Conservation (phyloP, 768 basidiomycete genomes). For the Baorangia bicolor region DNA sequence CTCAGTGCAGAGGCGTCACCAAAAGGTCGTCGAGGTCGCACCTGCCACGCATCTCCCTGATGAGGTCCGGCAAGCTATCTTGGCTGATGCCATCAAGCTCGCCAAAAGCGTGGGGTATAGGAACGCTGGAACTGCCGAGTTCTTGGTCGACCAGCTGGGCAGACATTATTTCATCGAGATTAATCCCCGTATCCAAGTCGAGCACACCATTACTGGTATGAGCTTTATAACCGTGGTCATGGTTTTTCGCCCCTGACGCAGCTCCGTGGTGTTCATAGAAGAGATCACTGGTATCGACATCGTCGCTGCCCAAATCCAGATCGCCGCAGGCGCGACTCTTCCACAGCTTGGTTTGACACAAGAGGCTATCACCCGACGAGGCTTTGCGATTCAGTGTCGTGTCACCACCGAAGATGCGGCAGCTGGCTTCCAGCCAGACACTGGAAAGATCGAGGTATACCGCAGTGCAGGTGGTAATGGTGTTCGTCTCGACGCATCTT, state of each 20-base stretch:
- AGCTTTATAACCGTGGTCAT: slow-evolving; percentile 1
- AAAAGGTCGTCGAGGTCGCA: slow-evolving; percentile 98
- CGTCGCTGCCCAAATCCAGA: slow-evolving; percentile 98
- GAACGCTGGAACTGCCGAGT: slow-evolving; percentile 98
- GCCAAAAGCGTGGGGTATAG: slow-evolving; percentile 92
- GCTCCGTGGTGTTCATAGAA: slow-evolving; percentile 53
- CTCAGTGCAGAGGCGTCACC: slow-evolving; percentile 96
- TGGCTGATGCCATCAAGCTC: slow-evolving; percentile 89
- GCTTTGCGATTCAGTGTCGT: slow-evolving; percentile 98
- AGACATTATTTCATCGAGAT: slow-evolving; percentile 99
- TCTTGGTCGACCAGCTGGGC: slow-evolving; percentile 95
- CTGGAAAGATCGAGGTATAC: slow-evolving; percentile 99
- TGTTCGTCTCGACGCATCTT: slow-evolving; percentile 93
- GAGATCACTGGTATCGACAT: slow-evolving; percentile 99
- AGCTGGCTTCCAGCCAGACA: slow-evolving; percentile 94
- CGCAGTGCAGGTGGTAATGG: slow-evolving; percentile 98
- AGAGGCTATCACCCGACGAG: slow-evolving; percentile 93
- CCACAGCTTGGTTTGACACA: slow-evolving; percentile 94
- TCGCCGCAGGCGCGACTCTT: slow-evolving; percentile 96
- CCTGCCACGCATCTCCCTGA: slow-evolving; percentile 94
- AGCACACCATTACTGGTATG: slow-evolving; percentile 96
- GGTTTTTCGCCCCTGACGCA: not conserved
- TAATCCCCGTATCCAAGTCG: slow-evolving; percentile 99
- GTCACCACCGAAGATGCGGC: slow-evolving; percentile 97
- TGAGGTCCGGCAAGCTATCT: slow-evolving; percentile 84